Conservation (phyloP, 108 stramenopile genomes). For the Nitzschia sp. region DNA sequence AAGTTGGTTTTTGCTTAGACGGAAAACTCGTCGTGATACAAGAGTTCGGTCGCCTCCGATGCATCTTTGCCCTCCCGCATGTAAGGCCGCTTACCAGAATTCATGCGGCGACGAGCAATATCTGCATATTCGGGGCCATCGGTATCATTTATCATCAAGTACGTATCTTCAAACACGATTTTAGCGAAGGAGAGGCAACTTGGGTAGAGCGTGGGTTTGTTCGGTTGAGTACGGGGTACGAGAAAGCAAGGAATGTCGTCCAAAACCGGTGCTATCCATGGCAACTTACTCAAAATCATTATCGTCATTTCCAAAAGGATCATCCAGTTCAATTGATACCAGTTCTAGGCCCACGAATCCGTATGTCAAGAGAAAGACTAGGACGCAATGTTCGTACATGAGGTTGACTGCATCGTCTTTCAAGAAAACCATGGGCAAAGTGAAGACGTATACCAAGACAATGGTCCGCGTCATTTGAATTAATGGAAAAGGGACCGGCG, state of each 20-base stretch:
- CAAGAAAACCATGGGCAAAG: constrained; percentile 40
- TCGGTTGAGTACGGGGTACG: no score
- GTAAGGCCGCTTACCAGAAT: constrained; percentile 2
- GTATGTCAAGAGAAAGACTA: constrained; percentile 42
- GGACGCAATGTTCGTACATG: constrained; percentile 17
- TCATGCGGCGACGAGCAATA: constrained; percentile 19
- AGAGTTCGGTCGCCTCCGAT: background rate
- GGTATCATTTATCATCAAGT: constrained; percentile 20
- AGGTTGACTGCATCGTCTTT: constrained; percentile 1
- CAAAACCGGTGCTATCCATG: background rate
- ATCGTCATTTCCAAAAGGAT: constrained; percentile 67
- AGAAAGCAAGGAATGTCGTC: no score
- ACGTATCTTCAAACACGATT: constrained; percentile 35
- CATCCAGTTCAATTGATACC: constrained; percentile 53
- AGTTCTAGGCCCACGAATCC: constrained; percentile 50
- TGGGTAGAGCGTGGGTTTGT: no score
- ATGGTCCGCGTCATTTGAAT: constrained; percentile 45
- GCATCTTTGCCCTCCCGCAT: background rate
- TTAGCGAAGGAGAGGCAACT: constrained; percentile 5
- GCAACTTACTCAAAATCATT: constrained; percentile 46
- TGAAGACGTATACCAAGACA: constrained; percentile 41
- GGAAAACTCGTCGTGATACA: constrained; percentile 1
- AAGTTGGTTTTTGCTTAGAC: background rate
- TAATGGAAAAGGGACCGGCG: constrained; percentile 49
- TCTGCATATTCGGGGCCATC: constrained; percentile 43